These are phyloP conservation scores for Daldinia grandis DNA, from an alignment of 495 filamentous ascomycete genomes.

Conservation along the genomic window DNA sequence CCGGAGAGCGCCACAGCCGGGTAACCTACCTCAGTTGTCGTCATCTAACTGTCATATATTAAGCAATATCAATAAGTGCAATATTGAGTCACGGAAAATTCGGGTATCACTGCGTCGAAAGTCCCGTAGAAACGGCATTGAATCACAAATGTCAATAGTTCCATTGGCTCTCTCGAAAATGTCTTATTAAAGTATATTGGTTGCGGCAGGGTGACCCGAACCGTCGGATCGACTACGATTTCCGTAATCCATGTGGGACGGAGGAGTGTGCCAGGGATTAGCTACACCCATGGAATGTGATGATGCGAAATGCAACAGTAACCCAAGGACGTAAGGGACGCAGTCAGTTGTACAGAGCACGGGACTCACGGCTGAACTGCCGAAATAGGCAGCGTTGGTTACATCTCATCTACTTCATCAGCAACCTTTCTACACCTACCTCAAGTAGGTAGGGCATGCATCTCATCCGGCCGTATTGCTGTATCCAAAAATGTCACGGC, in stretches of 20 bases:
- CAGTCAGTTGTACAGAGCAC: neutral
- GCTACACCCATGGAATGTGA: neutral
- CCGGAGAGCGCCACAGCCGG: neutral
- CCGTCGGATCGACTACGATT: constrained; percentile 17
- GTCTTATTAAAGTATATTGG: constrained; percentile 21
- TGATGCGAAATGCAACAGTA: neutral
- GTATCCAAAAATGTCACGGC: constrained; percentile 1
- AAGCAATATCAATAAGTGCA: neutral
- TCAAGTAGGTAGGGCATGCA: constrained; percentile 7
- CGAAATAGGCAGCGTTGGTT: constrained; percentile 11
- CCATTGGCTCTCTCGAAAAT: neutral
- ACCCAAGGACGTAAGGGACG: constrained; percentile 13
- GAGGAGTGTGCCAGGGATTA: neutral
- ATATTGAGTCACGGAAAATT: neutral
- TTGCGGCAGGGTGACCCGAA: constrained; percentile 7
- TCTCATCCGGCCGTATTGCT: constrained; percentile 8
- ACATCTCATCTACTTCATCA: constrained; percentile 12
- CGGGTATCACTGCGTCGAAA: neutral
- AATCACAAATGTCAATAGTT: neutral
- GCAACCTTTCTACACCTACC: constrained; percentile 5
- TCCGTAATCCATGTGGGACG: neutral
- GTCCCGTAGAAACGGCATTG: neutral
- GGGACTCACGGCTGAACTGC: constrained; percentile 12
- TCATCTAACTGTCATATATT: neutral
- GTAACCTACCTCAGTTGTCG: neutral